Percentiles rank a stretch among this genome's conserved stretches.
These are phyloP conservation scores for Fusarium miscanthi DNA, from an alignment of 2,329 filamentous ascomycete species.

Conservation along the genomic window DNA sequence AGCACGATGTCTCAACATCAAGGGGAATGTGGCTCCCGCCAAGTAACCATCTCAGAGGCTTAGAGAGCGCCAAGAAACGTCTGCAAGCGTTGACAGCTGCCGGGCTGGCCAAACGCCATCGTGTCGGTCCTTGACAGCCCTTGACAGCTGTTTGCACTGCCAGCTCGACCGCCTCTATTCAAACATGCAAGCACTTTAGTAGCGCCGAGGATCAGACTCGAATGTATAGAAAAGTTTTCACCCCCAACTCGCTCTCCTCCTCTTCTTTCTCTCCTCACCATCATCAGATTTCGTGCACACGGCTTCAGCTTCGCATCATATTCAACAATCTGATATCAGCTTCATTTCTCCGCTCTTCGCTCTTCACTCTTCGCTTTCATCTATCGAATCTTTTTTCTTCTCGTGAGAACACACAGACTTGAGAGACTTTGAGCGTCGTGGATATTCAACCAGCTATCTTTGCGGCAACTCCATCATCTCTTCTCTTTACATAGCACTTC, in stretches of 20 bases:
- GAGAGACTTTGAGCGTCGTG: neutral
- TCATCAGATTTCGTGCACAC: slow-evolving; percentile 14
- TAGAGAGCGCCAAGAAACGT: neutral
- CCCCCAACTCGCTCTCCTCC: neutral
- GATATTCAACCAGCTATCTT: neutral
- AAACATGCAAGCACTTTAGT: slow-evolving; percentile 1
- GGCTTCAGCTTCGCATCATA: neutral
- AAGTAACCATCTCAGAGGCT: neutral
- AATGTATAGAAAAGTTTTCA: neutral
- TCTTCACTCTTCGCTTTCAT: slow-evolving; percentile 2
- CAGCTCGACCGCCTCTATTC: neutral
- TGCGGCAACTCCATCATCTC: neutral
- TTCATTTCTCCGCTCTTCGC: neutral
- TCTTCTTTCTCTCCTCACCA: neutral
- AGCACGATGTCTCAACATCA: neutral
- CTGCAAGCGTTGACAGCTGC: neutral
- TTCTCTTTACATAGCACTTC: neutral
- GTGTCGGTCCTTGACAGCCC: neutral
- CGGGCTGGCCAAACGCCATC: neutral
- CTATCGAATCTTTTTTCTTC: neutral
- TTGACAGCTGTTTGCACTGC: slow-evolving; percentile 11
- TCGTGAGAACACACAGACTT: neutral
- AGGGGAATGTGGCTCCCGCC: rapidly evolving
- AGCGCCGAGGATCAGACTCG: neutral
- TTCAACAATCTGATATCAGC: slow-evolving; percentile 19